phyloP scores from a whole-genome alignment of 2,329 filamentous ascomycete genomes.

The Fusarium brevicatenulatum region DNA sequence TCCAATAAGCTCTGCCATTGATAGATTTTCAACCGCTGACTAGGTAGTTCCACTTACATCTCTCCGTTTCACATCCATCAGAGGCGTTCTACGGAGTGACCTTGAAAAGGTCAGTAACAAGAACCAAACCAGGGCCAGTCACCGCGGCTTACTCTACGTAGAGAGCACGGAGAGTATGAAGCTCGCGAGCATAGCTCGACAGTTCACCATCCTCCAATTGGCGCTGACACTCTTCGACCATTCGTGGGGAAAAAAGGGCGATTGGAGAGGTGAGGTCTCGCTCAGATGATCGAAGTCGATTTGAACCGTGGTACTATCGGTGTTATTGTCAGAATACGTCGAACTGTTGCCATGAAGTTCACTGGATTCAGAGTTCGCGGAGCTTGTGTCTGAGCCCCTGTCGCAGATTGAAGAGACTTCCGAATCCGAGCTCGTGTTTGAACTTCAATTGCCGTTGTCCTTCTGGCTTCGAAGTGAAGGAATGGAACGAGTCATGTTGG shows the following conservation, averaged over 20 bases:
- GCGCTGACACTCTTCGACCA: neutral
- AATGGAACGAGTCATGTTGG: slow-evolving; percentile 1
- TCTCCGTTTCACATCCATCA: too few species aligned
- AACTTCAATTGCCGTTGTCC: neutral
- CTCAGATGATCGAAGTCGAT: neutral
- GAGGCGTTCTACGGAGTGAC: neutral
- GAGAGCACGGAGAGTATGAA: neutral
- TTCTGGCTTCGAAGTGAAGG: neutral
- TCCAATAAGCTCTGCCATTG: neutral
- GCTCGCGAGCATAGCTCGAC: neutral
- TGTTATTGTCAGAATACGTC: neutral
- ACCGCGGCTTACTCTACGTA: neutral
- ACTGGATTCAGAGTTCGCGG: neutral
- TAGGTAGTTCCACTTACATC: neutral
- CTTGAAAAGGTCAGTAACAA: neutral
- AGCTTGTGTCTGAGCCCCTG: neutral
- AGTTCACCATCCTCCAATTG: neutral
- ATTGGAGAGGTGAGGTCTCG: neutral
- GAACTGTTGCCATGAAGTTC: neutral
- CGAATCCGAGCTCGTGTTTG: neutral
- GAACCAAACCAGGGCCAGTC: neutral
- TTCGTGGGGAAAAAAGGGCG: neutral
- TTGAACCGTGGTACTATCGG: neutral
- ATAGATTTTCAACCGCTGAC: neutral
- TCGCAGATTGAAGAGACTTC: neutral